Evolutionary conservation across 257 asterid species (phyloP).

Genomic region (Leonotis leonurus): DNA sequence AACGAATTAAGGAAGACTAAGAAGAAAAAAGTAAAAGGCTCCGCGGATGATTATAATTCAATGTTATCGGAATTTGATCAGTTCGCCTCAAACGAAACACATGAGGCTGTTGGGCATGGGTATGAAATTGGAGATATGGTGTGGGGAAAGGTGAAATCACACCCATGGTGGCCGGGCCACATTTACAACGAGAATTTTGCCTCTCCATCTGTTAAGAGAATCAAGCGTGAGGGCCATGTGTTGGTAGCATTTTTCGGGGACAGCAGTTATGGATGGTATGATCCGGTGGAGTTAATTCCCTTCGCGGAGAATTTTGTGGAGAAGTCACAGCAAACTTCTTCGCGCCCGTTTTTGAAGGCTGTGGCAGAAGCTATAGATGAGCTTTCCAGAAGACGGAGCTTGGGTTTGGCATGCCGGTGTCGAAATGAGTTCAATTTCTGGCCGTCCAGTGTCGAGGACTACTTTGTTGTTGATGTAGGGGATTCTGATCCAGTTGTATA

Average conservation of each 20-base stretch:
- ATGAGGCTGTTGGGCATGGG: constrained; percentile 55
- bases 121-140: constrained; percentile 85
- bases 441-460: constrained; percentile 46
- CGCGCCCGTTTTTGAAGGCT: constrained; percentile 51
- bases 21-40: constrained; percentile 10
- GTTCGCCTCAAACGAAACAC: constrained; percentile 36
- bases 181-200: constrained; percentile 65
- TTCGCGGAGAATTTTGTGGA: constrained; percentile 66
- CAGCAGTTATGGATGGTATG: constrained; percentile 90
- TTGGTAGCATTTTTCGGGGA: constrained; percentile 92
- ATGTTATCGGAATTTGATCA: constrained; percentile 65
- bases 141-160: constrained; percentile 96
- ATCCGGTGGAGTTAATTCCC: constrained; percentile 68
- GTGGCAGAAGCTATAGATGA: constrained; percentile 91
- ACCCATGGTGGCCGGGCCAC: constrained; percentile 99
- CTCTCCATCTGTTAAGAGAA: constrained; percentile 54
- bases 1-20: constrained; percentile 7
- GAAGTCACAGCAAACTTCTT: constrained; percentile 58
- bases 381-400: constrained; percentile 54
- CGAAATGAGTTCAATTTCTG: constrained; percentile 55
- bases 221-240: constrained; percentile 69
- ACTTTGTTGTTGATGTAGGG: constrained; percentile 57
- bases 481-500: constrained; percentile 57
- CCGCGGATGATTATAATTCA: constrained; percentile 19
- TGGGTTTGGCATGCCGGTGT: constrained; percentile 80